Base-by-base conservation (phyloP, 1,284 basidiomycete genomes). In the Baeospora myosura region DNA sequence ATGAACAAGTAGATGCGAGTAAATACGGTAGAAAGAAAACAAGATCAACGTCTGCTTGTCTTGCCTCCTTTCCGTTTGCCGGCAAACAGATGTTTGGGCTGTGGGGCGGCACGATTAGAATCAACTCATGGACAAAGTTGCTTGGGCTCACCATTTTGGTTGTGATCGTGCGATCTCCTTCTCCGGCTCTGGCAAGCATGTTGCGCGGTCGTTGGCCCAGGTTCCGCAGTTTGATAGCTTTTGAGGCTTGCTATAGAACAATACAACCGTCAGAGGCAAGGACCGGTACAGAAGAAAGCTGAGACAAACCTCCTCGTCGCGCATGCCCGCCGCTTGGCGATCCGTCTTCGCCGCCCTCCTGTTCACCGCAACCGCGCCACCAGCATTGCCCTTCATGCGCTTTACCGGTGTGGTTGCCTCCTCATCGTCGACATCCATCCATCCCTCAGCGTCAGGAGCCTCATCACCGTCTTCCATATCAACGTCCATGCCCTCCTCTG, bases 11-110 rank as follows among this genome's bases (percentile, higher is more conserved):
- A 46, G 20, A 52, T 43, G 38, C 39, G 35, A 42, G 20, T 44
- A 25, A 37, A 23, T 22, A 41, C 16, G 34, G 38, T 26, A 38
- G 33, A 37, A 30, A 32, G 35, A 37, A 39, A 38, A 17, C 7
- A 38, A 31, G 25, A 51, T 67, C 55, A 94, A 63, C 90, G 75
- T 57, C 88, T 77, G 58, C 82, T 70, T 31, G 88, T 92, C 71
- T 90, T 94, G 53, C 90, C 90, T 35, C 66, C 78, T 63, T 90
- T 90, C 53, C 91, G 79, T 66, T 95, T 94, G 31, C 92, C 92
- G 43, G 90, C 67, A 61, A 87, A 90, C 55, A 95, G 61, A 68
- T 90, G 87, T 60, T 86, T 88, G 41, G 86, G 85, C 84, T 88
- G 36, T 43, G 42, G 43, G 44, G 39, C 16, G 14, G 49, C 38